Evolutionary conservation across 2,329 filamentous ascomycete species (phyloP), one percentile per base, ranked within the genome.

Genomic region (Cadophora luteo-olivacea): DNA sequence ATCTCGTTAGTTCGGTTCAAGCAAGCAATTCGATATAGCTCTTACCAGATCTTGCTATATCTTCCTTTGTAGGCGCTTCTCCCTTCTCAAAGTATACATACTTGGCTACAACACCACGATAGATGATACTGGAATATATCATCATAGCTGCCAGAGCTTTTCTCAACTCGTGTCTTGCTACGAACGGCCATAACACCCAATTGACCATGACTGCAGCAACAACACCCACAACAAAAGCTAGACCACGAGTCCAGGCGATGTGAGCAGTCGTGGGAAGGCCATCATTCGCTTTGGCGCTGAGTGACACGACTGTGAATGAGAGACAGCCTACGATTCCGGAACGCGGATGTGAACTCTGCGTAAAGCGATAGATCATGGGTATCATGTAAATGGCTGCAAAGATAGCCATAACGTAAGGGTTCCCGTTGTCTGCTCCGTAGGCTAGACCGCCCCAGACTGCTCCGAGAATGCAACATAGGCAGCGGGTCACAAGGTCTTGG

Each of bases 151-250:
- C 85, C 1, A 87, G 75, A 0, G 85, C 85, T 68, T 84, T 85
- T 25, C 86, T 79, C 16, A 89, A 80, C 74, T 88, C 86, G 72
- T 88, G 86, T 14, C 87, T 81, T 12, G 87, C 86, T 5, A 89
- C 82, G 70, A 89, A 89, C 2, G 87, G 87, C 87, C 87, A 89
- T 3, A 89, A 77, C 14, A 86, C 73, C 86, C 86, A 89, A 71
- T 88, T 89, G 16, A 88, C 82, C 0, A 86, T 69, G 12, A 88
- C 80, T 0, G 86, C 85, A 1, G 83, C 81, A 0, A 85, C 79
- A 3, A 86, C 83, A 1, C 86, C 87, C 25, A 87, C 75, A 2
- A 87, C 78, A 68, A 89, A 84, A 0, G 84, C 81, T 2, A 84
- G 71, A 0, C 86, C 86, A 51, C 82, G 80, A 45, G 83, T 81